Evolutionary conservation across 768 basidiomycete species (phyloP).

Genomic region (Trametes elegans): DNA sequence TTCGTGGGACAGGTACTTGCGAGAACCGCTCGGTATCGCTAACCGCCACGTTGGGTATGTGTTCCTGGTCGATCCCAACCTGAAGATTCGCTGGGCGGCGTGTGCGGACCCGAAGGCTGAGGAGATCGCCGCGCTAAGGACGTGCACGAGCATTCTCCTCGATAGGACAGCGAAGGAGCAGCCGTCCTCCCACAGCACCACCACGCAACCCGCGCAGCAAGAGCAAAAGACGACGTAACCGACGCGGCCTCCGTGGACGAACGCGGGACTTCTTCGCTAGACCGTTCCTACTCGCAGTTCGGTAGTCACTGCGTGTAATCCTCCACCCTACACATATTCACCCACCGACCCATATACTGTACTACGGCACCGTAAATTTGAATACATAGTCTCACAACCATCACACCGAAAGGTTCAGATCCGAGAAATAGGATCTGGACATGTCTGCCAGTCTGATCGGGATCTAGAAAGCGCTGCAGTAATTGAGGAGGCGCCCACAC

Average conservation of each 20-base stretch:
- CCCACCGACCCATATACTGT: too few relatives aligned
- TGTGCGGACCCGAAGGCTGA: conserved; percentile 79
- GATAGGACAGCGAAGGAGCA: conserved; percentile 37
- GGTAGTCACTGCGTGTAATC: too few relatives aligned
- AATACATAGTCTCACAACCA: not conserved
- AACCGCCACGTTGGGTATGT: conserved; percentile 93
- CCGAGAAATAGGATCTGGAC: not conserved
- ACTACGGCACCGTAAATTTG: too few relatives aligned
- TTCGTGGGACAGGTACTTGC: conserved; percentile 59
- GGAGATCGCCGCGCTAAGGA: conserved; percentile 68
- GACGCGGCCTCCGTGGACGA: too few relatives aligned
- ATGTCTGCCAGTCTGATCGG: not conserved
- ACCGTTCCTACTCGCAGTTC: too few relatives aligned
- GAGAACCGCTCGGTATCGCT: conserved; percentile 81
- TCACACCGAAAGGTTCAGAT: not conserved
- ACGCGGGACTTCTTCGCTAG: not conserved
- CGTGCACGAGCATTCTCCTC: conserved; percentile 67
- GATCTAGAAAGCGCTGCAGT: not conserved
- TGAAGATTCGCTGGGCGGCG: conserved; percentile 89
- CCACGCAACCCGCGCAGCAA: not conserved
- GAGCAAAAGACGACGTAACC: not conserved
- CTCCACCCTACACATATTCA: too few relatives aligned
- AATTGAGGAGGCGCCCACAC: not conserved
- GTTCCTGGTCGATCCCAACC: conserved; percentile 82
- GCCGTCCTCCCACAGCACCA: not conserved